A percentile compares a stretch with the other conserved stretches of the same genome.
Evolutionary conservation across 2,329 filamentous ascomycete genomes (phyloP).

Genomic region (Zopfia rhizophila): DNA sequence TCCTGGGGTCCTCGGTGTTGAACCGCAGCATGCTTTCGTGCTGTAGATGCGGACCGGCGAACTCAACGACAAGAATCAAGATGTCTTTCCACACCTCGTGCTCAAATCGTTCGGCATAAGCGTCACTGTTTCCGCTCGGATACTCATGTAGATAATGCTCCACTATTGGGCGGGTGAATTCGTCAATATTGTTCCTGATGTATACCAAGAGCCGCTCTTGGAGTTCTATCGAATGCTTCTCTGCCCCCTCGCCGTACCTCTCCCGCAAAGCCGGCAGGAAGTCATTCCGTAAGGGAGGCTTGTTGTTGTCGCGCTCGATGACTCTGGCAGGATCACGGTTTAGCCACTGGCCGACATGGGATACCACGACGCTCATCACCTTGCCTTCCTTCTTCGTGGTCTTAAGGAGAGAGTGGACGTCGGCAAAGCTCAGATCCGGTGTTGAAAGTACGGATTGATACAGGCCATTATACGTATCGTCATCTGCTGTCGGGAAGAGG

Average conservation of each 20-base stretch:
- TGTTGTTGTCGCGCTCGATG: constrained; percentile 6
- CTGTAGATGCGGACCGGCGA: constrained; percentile 10
- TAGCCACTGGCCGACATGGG: constrained; percentile 2
- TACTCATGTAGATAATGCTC: constrained; percentile 14
- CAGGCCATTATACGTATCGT: no score
- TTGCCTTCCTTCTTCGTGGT: constrained; percentile 12
- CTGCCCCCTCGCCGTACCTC: constrained; percentile 4
- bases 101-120: constrained; percentile 12
- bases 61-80: constrained; percentile 8
- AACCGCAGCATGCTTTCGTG: constrained; percentile 14
- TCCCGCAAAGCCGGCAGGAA: neutral
- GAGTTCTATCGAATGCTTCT: constrained; percentile 9
- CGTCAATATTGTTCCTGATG: constrained; percentile 1
- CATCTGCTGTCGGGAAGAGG: no score
- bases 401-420: constrained; percentile 2
- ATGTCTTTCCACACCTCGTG: constrained; percentile 11
- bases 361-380: constrained; percentile 3
- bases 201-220: constrained; percentile 4
- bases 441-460: constrained; percentile 1
- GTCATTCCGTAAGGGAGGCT: constrained; percentile 6
- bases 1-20: no score
- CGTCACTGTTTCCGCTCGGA: constrained; percentile 7
- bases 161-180: constrained; percentile 6
- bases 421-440: neutral
- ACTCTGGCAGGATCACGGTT: constrained; percentile 3